Conservation (phyloP, 2,329 filamentous ascomycete species). For the Alternaria angustiovoidea region DNA sequence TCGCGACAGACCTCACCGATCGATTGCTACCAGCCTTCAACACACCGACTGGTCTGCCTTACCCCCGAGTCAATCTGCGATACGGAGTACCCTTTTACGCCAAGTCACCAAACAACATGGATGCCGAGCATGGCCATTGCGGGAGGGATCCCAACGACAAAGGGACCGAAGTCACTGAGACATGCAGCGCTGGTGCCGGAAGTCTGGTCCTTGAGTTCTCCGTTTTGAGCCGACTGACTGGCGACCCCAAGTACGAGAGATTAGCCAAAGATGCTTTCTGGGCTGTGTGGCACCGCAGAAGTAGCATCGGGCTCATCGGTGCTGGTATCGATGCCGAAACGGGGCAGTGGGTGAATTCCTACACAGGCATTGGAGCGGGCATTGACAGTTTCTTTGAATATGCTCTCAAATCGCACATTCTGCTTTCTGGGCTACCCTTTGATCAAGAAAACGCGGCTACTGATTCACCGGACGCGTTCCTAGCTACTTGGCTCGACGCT, state of each 20-base stretch:
- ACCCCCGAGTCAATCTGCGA: slow-evolving; percentile 90
- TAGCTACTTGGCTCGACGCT: slow-evolving; percentile 83
- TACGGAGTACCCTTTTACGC: slow-evolving; percentile 91
- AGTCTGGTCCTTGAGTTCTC: slow-evolving; percentile 94
- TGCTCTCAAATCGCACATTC: slow-evolving; percentile 89
- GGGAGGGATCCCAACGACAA: slow-evolving; percentile 55
- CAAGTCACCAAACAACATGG: slow-evolving; percentile 79
- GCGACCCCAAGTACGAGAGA: slow-evolving; percentile 86
- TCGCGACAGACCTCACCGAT: slow-evolving; percentile 84
- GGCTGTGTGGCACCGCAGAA: slow-evolving; percentile 92
- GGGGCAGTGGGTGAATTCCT: slow-evolving; percentile 86
- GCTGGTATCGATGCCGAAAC: slow-evolving; percentile 92
- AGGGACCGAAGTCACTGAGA: slow-evolving; percentile 83
- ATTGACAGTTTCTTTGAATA: slow-evolving; percentile 99
- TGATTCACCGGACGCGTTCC: slow-evolving; percentile 76
- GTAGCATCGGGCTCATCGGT: slow-evolving; percentile 85
- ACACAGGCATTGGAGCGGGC: slow-evolving; percentile 93
- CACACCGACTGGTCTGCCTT: slow-evolving; percentile 88
- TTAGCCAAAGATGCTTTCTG: slow-evolving; percentile 92
- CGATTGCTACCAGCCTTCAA: slow-evolving; percentile 91
- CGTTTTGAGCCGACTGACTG: slow-evolving; percentile 85
- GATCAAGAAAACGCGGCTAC: slow-evolving; percentile 64
- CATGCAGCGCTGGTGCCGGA: slow-evolving; percentile 95
- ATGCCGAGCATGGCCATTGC: slow-evolving; percentile 59
- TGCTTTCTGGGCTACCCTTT: slow-evolving; percentile 75